Evolutionary conservation across 768 basidiomycete species (phyloP).

Genomic region (Mycena galopus): DNA sequence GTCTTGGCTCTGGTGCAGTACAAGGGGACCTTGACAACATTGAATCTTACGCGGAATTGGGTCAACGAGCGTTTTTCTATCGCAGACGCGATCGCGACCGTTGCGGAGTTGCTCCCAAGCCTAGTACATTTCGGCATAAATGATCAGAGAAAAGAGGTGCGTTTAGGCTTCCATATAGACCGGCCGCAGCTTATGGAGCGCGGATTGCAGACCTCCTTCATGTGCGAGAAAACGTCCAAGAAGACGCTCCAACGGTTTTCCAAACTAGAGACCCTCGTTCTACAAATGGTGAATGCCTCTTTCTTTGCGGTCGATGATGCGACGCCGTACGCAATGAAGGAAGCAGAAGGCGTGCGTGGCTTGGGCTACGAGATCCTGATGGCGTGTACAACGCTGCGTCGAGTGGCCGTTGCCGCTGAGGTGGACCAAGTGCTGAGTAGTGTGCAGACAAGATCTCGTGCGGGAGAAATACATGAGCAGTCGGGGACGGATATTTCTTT

Average conservation of each 20-base stretch:
- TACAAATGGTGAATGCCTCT: neutral
- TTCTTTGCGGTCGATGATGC: neutral
- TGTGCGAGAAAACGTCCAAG: neutral
- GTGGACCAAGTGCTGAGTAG: neutral
- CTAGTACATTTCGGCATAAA: conserved; percentile 11
- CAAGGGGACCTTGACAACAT: neutral
- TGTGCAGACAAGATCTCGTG: neutral
- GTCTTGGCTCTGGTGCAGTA: neutral
- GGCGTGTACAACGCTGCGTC: conserved; percentile 7
- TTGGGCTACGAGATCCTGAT: conserved; percentile 6
- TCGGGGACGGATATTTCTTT: neutral
- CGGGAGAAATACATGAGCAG: neutral
- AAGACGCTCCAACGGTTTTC: neutral
- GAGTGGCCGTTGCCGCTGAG: neutral
- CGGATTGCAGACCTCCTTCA: neutral
- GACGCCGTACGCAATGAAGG: neutral
- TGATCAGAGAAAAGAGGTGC: neutral
- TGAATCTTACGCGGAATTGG: neutral
- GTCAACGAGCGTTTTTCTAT: neutral
- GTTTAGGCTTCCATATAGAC: neutral
- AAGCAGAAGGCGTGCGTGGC: neutral
- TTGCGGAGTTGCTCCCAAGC: neutral
- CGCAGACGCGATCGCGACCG: neutral
- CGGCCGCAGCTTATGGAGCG: neutral
- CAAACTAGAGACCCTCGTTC: neutral